These are phyloP conservation scores for Osmanthus fragrans DNA, from an alignment of 257 asterid species.

Conservation along the genomic window DNA sequence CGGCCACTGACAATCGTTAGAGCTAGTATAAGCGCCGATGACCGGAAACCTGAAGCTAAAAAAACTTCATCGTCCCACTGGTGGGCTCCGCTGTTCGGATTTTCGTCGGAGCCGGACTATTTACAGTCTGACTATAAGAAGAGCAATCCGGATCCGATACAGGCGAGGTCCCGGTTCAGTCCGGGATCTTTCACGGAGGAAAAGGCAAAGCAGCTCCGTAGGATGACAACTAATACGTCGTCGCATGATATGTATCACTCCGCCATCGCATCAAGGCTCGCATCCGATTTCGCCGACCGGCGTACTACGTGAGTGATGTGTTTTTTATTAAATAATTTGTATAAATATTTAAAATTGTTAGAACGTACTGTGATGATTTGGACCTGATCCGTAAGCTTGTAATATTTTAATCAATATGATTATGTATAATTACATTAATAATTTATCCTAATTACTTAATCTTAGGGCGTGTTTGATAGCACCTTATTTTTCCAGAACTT, in stretches of 20 bases:
- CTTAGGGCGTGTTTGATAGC: no score
- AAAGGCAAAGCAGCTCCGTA: constrained; percentile 64
- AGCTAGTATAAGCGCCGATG: constrained; percentile 21
- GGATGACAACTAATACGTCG: constrained; percentile 48
- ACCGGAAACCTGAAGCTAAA: constrained; percentile 23
- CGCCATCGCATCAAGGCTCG: constrained; percentile 76
- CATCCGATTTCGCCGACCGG: constrained; percentile 53
- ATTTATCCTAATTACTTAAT: background rate
- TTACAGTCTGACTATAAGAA: constrained; percentile 19
- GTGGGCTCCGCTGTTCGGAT: constrained; percentile 71
- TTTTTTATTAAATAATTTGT: background rate
- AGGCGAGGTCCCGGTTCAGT: constrained; percentile 36
- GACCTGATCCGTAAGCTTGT: constrained; percentile 21
- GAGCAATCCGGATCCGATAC: constrained; percentile 26
- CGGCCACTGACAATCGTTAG: constrained; percentile 29
- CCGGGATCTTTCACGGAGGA: constrained; percentile 64
- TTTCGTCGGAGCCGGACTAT: constrained; percentile 66
- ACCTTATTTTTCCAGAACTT: no score
- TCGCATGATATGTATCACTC: constrained; percentile 73
- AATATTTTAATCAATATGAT: constrained; percentile 5
- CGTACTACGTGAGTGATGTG: constrained; percentile 1
- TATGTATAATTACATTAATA: background rate
- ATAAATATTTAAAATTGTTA: background rate
- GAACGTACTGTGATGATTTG: constrained; percentile 10
- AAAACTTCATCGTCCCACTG: constrained; percentile 41